A percentile compares a stretch with the other conserved stretches of the same genome.
These are phyloP conservation scores for Thalassiosira hispida DNA, from an alignment of 352 stramenopile species.

Conservation along the genomic window DNA sequence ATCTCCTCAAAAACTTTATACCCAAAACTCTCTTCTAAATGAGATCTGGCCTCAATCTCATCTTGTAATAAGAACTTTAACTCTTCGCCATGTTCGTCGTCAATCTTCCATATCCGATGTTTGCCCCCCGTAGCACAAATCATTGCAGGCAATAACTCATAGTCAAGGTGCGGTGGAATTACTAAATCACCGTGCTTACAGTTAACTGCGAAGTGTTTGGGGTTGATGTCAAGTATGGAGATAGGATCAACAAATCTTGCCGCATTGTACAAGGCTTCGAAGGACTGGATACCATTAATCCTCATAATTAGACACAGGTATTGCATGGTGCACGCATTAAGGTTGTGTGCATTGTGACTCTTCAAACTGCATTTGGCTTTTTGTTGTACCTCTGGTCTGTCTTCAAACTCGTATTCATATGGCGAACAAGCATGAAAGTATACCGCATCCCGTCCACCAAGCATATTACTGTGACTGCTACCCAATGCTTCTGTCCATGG, in stretches of 20 bases:
- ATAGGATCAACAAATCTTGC: constrained; percentile 13
- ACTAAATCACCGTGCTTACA: constrained; percentile 3
- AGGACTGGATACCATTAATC: constrained; percentile 36
- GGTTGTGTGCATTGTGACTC: constrained; percentile 42
- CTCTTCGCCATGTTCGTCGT: constrained; percentile 1
- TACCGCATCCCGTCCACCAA: constrained; percentile 33
- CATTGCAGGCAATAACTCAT: constrained; percentile 45
- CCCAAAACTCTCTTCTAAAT: constrained; percentile 32
- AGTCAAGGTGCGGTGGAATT: constrained; percentile 28
- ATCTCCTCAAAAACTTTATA: constrained; percentile 37
- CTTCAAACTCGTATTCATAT: not conserved
- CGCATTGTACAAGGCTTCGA: constrained; percentile 8
- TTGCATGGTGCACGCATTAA: constrained; percentile 38
- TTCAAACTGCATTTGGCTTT: not conserved
- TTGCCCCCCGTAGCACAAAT: constrained; percentile 42
- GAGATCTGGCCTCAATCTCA: constrained; percentile 18
- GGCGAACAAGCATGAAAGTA: constrained; percentile 25
- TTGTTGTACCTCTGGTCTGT: too few species aligned
- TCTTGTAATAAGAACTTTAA: constrained; percentile 18
- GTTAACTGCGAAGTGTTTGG: constrained; percentile 11
- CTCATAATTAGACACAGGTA: constrained; percentile 36
- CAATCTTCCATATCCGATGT: constrained; percentile 26
- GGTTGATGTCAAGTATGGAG: constrained; percentile 18
- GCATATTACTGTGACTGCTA: too few species aligned
- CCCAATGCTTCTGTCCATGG: constrained; percentile 16